Percentiles rank a stretch among this genome's conserved stretches.
Conservation (phyloP, 257 asterid genomes). For the Solanum sitiens region DNA sequence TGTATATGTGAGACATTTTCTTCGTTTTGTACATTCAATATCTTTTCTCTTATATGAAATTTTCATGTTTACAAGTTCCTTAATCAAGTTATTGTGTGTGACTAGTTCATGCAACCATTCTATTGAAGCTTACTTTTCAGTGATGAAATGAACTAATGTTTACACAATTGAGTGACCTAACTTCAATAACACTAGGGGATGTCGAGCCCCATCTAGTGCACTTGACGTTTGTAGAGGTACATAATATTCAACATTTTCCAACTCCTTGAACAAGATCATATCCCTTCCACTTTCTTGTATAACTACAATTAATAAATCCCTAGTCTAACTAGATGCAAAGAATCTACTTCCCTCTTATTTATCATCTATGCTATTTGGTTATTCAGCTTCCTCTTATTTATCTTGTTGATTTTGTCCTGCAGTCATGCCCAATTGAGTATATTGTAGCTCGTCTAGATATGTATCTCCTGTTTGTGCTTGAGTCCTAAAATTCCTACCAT, state of each 20-base stretch:
- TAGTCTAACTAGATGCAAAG: not conserved
- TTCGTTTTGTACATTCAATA: too few species aligned
- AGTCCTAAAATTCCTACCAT: too few species aligned
- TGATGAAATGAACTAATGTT: not conserved
- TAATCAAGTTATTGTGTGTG: too few species aligned
- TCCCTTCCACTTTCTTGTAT: not conserved
- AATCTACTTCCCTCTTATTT: not conserved
- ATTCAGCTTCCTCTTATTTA: not conserved
- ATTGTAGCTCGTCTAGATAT: not conserved
- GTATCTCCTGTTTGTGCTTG: not conserved
- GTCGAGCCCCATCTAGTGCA: not conserved
- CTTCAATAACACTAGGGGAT: not conserved
- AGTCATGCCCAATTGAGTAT: not conserved
- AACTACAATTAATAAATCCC: not conserved
- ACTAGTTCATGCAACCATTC: not conserved
- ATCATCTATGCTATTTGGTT: not conserved
- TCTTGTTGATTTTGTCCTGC: too few species aligned
- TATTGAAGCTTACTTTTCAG: not conserved
- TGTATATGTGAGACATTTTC: not conserved
- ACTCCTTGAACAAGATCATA: too few species aligned
- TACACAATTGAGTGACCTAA: not conserved
- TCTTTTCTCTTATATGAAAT: too few species aligned
- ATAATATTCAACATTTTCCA: not conserved
- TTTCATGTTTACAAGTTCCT: not conserved
- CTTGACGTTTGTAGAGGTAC: not conserved